Evolutionary conservation across 2,329 filamentous ascomycete genomes (phyloP).

Genomic region (Curvularia sp.): DNA sequence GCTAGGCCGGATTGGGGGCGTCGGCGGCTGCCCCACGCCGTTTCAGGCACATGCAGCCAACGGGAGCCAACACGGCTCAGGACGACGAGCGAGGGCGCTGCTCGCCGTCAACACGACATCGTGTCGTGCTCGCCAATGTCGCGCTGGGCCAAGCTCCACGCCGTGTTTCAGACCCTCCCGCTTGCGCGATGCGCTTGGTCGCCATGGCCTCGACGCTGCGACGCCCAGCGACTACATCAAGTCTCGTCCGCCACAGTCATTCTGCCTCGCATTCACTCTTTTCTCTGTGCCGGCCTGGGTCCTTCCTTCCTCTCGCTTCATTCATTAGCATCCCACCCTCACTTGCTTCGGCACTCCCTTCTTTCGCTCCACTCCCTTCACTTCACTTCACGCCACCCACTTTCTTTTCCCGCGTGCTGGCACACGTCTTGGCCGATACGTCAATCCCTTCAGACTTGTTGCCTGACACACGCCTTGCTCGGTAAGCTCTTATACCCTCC

Average conservation of each 20-base stretch:
- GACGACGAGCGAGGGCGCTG: conserved; percentile 5
- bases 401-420: conserved; percentile 43
- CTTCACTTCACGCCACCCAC: conserved; percentile 20
- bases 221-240: conserved; percentile 38
- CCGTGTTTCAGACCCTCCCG: conserved; percentile 45
- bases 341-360: conserved; percentile 22
- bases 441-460: conserved; percentile 31
- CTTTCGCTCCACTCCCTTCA: conserved; percentile 22
- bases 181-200: conserved; percentile 45
- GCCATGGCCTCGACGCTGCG: conserved; percentile 32
- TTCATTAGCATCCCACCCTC: conserved; percentile 41
- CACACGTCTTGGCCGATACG: conserved; percentile 50
- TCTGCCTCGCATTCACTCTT: conserved; percentile 9
- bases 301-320: conserved; percentile 32
- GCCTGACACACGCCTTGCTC: conserved; percentile 37
- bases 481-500: not conserved
- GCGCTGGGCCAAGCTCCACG: conserved; percentile 37
- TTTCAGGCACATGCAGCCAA: conserved; percentile 31
- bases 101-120: conserved; percentile 34
- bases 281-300: conserved; percentile 22
- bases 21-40: conserved; percentile 18
- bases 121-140: conserved; percentile 34
- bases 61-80: conserved; percentile 13
- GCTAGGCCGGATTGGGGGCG: conserved; percentile 21
- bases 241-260: conserved; percentile 24